phyloP scores from a whole-genome alignment of 164 flowering plant species.

The Kalanchoe fedtschenkoi region DNA sequence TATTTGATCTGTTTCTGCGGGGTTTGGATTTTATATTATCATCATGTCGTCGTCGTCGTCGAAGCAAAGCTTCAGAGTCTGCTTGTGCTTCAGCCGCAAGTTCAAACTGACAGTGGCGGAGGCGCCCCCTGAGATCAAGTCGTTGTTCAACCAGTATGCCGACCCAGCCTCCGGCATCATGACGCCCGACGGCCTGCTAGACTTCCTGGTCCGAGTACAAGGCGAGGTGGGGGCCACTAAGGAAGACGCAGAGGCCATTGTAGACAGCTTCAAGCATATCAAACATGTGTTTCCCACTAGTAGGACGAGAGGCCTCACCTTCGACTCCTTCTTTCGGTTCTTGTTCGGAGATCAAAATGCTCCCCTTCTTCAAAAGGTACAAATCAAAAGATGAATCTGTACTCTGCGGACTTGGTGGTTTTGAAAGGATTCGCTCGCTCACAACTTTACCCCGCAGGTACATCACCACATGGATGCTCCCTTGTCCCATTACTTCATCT shows the following conservation, averaged over 20 bases:
- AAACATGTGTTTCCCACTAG: conserved; percentile 3
- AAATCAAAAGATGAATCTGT: too few relatives aligned
- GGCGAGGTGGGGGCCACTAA: conserved; percentile 3
- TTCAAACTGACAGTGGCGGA: background rate
- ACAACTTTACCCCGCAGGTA: background rate
- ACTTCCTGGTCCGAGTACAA: conserved; percentile 5
- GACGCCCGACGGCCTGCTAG: conserved; percentile 1
- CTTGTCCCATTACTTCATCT: conserved; percentile 5
- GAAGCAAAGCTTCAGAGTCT: conserved; percentile 7
- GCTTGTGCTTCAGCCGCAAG: conserved; percentile 4
- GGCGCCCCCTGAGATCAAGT: background rate
- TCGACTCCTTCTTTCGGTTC: conserved; percentile 9
- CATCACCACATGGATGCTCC: conserved; percentile 7
- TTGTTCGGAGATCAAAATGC: conserved; percentile 1
- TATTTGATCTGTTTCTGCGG: background rate
- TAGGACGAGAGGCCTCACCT: background rate
- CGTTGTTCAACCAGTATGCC: background rate
- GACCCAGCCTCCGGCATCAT: conserved; percentile 3
- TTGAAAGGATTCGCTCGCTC: too few relatives aligned
- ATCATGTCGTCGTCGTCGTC: conserved; percentile 10
- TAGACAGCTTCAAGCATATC: conserved; percentile 6
- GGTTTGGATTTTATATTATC: too few relatives aligned
- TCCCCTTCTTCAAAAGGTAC: conserved; percentile 4
- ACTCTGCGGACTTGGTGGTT: too few relatives aligned
- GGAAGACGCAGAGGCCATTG: conserved; percentile 5